Percentiles rank a stretch among this genome's conserved stretches.
phyloP scores from a whole-genome alignment of 768 basidiomycete species.

The Amanita subjunquillea region DNA sequence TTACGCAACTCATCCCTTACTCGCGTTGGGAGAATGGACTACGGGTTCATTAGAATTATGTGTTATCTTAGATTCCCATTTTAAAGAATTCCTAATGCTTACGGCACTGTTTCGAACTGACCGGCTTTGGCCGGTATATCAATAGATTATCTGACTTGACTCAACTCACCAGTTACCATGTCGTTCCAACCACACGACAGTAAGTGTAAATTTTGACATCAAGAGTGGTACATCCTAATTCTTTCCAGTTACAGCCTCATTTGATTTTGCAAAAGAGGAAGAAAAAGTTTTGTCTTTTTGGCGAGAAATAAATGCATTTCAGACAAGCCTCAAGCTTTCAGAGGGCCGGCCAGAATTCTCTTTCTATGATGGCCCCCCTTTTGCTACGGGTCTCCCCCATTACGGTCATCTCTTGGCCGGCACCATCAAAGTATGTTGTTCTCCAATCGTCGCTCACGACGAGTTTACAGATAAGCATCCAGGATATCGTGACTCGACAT shows the following conservation, averaged over 20 bases:
- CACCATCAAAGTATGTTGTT: conserved; percentile 69
- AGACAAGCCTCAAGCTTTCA: conserved; percentile 85
- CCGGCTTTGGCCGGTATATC: conserved; percentile 2
- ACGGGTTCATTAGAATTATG: no score
- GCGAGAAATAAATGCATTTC: conserved; percentile 96
- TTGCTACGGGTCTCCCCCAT: conserved; percentile 94
- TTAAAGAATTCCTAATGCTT: background rate
- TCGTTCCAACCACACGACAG: conserved; percentile 65
- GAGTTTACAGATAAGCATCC: conserved; percentile 8
- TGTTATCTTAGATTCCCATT: background rate
- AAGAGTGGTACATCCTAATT: conserved; percentile 6
- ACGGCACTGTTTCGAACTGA: background rate
- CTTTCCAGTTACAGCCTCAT: conserved; percentile 53
- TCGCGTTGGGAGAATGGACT: background rate
- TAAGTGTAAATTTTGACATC: conserved; percentile 24
- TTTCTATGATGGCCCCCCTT: conserved; percentile 97
- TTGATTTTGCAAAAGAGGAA: conserved; percentile 83
- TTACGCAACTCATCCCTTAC: background rate
- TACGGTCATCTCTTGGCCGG: conserved; percentile 92
- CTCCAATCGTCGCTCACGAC: background rate
- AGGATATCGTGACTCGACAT: conserved; percentile 98
- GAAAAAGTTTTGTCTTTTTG: conserved; percentile 86
- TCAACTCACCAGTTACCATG: conserved; percentile 25
- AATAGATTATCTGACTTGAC: background rate
- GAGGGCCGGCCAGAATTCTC: conserved; percentile 85